Conservation (phyloP, 2,329 filamentous ascomycete species). For the Phyllosticta capitalensis region DNA sequence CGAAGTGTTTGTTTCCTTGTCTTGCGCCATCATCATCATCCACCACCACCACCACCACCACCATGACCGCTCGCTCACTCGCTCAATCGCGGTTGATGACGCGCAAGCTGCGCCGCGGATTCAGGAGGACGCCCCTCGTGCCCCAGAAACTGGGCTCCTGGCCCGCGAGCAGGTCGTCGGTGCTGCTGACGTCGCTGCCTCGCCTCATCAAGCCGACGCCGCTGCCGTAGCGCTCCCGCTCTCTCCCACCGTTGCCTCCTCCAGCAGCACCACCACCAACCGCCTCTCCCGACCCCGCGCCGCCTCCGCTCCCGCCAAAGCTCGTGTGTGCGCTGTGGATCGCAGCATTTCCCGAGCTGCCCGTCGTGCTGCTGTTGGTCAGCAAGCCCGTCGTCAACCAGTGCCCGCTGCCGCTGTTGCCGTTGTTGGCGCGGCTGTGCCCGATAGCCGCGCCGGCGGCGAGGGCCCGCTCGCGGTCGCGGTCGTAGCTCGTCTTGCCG, state of each 20-base stretch:
- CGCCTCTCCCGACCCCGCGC: conserved; percentile 19
- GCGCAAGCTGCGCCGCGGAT: conserved; percentile 57
- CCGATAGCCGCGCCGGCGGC: conserved; percentile 10
- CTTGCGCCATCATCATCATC: no score
- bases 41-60: no score
- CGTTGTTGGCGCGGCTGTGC: conserved; percentile 1
- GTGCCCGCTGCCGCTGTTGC: neutral
- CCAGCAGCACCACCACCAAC: conserved; percentile 6
- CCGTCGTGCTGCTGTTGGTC: conserved; percentile 10
- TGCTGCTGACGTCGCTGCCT: conserved; percentile 36
- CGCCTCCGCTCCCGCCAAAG: conserved; percentile 19
- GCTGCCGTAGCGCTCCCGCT: neutral
- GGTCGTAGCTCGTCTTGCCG: conserved; percentile 11
- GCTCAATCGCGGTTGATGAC: conserved; percentile 53
- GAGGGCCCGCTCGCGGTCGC: conserved; percentile 13
- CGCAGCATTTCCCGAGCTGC: neutral
- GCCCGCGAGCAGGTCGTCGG: conserved; percentile 50
- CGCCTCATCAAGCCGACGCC: conserved; percentile 14
- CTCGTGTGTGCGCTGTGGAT: conserved; percentile 14
- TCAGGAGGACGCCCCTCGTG: conserved; percentile 49
- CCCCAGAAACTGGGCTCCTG: conserved; percentile 64
- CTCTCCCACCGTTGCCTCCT: neutral
- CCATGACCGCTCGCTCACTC: no score
- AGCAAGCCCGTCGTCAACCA: neutral
- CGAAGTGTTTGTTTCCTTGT: no score